Conservation (phyloP, 2,329 filamentous ascomycete genomes). For the Arthrobotrys sinensis region DNA sequence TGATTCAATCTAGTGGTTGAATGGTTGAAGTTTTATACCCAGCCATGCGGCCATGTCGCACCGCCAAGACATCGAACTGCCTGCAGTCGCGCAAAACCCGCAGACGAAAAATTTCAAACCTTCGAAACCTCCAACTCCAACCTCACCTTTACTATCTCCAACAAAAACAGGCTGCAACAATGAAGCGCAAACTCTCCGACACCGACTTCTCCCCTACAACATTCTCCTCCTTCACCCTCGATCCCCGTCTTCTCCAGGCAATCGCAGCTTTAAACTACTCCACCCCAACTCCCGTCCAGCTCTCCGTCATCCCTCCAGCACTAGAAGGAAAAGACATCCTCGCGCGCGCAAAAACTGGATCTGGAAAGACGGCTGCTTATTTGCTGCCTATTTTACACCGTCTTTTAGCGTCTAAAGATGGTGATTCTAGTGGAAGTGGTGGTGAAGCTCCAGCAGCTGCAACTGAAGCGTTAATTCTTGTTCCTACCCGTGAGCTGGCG, state of each 20-base stretch:
- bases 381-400: constrained; percentile 88
- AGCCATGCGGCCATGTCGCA: neutral
- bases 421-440: constrained; percentile 64
- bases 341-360: constrained; percentile 91
- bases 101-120: constrained; percentile 29
- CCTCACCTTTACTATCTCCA: no score
- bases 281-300: constrained; percentile 89
- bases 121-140: neutral
- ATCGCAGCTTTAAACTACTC: constrained; percentile 87
- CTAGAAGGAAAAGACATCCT: constrained; percentile 90
- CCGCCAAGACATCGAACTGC: constrained; percentile 39
- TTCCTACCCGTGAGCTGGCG: constrained; percentile 93
- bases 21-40: no score
- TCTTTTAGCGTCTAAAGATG: constrained; percentile 83
- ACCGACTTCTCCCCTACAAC: constrained; percentile 70
- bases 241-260: constrained; percentile 87
- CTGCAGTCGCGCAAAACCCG: constrained; percentile 24
- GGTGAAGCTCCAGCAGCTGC: constrained; percentile 62
- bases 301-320: constrained; percentile 87
- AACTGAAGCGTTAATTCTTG: constrained; percentile 86
- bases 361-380: constrained; percentile 97
- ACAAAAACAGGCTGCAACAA: constrained; percentile 64
- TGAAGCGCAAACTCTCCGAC: constrained; percentile 77
- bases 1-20: no score
- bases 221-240: constrained; percentile 85